Evolutionary conservation across 2,329 filamentous ascomycete species (phyloP), one percentile per base, ranked within the genome.

Genomic region (Talaromyces atroroseus): DNA sequence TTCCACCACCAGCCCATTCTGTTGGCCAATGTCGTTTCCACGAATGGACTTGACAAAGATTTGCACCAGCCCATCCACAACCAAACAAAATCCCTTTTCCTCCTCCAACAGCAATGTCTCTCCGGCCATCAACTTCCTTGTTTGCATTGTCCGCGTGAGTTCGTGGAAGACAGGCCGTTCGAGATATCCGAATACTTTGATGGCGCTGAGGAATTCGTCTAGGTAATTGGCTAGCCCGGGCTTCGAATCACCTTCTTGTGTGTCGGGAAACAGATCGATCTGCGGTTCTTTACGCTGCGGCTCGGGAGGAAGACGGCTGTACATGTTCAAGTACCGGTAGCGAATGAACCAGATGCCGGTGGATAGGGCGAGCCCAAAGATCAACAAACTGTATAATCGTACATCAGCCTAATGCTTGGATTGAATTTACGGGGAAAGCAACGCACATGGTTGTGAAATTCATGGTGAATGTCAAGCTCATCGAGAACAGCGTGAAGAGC

Each of bases 161-260:
- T 99, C 94, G 68, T 99, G 95, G 67, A 99, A 99, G 44, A 99
- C 94, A 0, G 94, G 91, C 24, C 94, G 85, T 71, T 99, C 94
- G 45, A 99, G 78, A 68, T 97, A 99, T 8, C 94, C 94, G 74
- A 99, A 99, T 57, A 99, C 94, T 73, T 97, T 99, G 77, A 99
- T 99, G 29, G 95, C 94, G 69, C 92, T 97, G 21, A 99, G 78
- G 65, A 99, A 99, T 71, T 99, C 95, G 73, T 99, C 94, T 24
- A 99, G 80, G 65, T 99, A 99, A 69, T 92, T 99, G n/a, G 90
- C 86, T 46, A 99, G 78, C 0, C 92, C 94, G 0, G 91, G 86
- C 72, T 99, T 99, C 29, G 85, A 86, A 60, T 92, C 91, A 50
- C 88, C 88, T 63, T 96, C 92, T 66, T 95, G 90, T 3, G 88